Percentiles rank a stretch among this genome's conserved stretches.
Evolutionary conservation across 1,284 basidiomycete species (phyloP).

Genomic region (Pseudozyma thailandica): DNA sequence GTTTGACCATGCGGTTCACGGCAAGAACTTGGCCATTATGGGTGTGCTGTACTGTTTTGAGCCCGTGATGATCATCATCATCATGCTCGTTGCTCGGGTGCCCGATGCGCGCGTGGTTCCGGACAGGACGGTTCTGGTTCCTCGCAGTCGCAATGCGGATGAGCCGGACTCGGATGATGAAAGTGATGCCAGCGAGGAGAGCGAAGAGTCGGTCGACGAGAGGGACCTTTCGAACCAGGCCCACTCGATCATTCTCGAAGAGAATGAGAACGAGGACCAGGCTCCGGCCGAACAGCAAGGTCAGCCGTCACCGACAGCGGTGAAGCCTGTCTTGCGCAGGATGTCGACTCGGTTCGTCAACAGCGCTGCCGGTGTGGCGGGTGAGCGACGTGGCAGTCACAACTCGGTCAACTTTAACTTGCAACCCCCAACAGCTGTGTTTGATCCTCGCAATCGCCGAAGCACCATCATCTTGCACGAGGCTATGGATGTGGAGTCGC

Average conservation of each 20-base stretch:
- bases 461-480: conserved; percentile 42
- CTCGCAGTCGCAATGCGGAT: conserved; percentile 9
- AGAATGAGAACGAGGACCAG: conserved; percentile 10
- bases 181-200: conserved; percentile 8
- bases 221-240: conserved; percentile 5
- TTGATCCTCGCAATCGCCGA: conserved; percentile 28
- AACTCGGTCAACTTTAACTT: conserved; percentile 1
- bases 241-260: conserved; percentile 32
- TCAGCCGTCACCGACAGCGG: conserved; percentile 1
- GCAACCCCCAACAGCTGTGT: conserved; percentile 16
- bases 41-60: conserved; percentile 41
- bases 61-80: conserved; percentile 32
- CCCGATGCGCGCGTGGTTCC: conserved; percentile 26
- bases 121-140: conserved; percentile 38
- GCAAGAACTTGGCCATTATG: conserved; percentile 35
- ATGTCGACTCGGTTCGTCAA: conserved; percentile 10
- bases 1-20: conserved; percentile 33
- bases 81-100: conserved; percentile 31
- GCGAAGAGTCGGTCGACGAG: not conserved
- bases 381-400: conserved; percentile 18
- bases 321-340: conserved; percentile 7
- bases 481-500: conserved; percentile 6
- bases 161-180: conserved; percentile 10
- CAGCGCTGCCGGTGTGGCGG: not conserved
- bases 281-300: conserved; percentile 3